Base-by-base conservation (phyloP, 352 stramenopile genomes). In the Phytophthora crassamura region DNA sequence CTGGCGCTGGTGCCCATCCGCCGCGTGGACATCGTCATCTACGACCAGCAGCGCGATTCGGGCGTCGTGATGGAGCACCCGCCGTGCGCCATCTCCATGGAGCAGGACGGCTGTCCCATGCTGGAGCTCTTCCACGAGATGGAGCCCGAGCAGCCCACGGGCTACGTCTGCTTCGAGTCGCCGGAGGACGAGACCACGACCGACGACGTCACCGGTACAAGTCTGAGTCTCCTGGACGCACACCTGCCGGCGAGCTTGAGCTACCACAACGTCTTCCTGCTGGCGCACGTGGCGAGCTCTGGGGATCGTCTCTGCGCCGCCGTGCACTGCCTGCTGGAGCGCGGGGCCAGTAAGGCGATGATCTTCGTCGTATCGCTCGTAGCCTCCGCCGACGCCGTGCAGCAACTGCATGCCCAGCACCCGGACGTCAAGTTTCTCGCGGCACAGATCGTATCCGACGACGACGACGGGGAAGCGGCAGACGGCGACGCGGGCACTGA, bases 211-310 rank as follows among this genome's bases (percentile, higher is more conserved):
- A 15, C 15, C n/a, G 7, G 15, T 32, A 36, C 35, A 16, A 38
- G 46, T 12, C 6, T 34, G 10, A 16, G 40, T 16, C 2, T 63
- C 4, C 6, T 49, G 12, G 53, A 62, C 22, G 38, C 50, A 0
- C 49, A 59, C 18, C 41, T 81, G 56, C 73, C 69, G 7, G 1
- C 46, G n/a, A 55, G 35, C 10, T 56, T 81, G 4, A 35, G 34
- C 33, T 63, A 46, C 61, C 62, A 76, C 59, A 78, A 76, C 45
- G 69, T 81, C n/a, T 72, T 81, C 12, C n/a, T 81, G 18, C 54
- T 78, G 11, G 65, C 71, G 11, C 22, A 67, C 3, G 63, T 72
- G 14, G 60, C 62, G 0, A 50, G 48, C 8, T 66, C 47, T 1
- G 38, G 59, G 11, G 56, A 68, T 7, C 49, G 53, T 15, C 20